Percentiles rank a stretch among this genome's conserved stretches.
Conservation (phyloP, 768 basidiomycete species). For the Cystobasidium tubakii region DNA sequence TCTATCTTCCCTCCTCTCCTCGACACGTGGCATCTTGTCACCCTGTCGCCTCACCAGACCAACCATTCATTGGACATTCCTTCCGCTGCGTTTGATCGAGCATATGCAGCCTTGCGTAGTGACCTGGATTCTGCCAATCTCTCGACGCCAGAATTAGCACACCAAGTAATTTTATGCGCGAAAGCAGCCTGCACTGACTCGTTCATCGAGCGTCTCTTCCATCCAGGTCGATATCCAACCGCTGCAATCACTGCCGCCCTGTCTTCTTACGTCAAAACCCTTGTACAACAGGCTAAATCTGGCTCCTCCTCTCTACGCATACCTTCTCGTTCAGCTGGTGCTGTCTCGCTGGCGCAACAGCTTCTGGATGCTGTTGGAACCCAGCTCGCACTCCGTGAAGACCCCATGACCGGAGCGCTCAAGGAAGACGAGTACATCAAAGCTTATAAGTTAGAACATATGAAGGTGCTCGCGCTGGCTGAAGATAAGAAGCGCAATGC, state of each 20-base stretch:
- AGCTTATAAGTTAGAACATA: conserved; percentile 24
- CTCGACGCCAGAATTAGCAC: conserved; percentile 3
- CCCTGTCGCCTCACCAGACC: neutral
- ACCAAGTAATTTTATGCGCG: neutral
- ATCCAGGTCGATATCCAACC: conserved; percentile 12
- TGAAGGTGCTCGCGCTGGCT: conserved; percentile 16
- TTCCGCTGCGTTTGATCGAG: neutral
- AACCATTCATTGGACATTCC: conserved; percentile 3
- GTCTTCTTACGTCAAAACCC: neutral
- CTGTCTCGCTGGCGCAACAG: conserved; percentile 8
- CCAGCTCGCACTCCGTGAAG: neutral
- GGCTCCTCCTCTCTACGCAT: neutral
- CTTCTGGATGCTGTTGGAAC: conserved; percentile 2
- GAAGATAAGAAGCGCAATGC: conserved; percentile 19
- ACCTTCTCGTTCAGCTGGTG: neutral
- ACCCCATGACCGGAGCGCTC: conserved; percentile 14
- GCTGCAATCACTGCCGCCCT: neutral
- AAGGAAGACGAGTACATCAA: conserved; percentile 3
- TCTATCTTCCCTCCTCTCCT: neutral
- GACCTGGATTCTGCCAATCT: conserved; percentile 1
- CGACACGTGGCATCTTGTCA: neutral
- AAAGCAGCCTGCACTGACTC: neutral
- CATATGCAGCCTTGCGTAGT: neutral
- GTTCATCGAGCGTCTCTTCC: conserved; percentile 26
- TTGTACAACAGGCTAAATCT: neutral